Evolutionary conservation across 2,329 filamentous ascomycete genomes (phyloP), one percentile per base, ranked within the genome.

Genomic region (Phaeophleospora eucalypticola): DNA sequence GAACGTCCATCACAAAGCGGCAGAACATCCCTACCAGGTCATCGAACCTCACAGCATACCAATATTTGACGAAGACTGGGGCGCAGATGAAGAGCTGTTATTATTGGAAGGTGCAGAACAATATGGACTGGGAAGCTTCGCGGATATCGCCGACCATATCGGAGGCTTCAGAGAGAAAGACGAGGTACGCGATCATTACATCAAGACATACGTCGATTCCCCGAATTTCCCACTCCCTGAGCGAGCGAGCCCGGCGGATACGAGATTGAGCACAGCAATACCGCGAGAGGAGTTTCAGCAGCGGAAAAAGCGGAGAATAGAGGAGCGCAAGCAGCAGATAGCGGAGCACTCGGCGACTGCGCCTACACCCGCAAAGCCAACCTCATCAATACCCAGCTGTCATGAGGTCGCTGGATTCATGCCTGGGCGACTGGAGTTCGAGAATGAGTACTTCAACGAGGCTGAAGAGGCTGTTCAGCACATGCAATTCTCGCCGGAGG

Each of bases 351-450:
- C 88, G 1, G 84, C 89, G 1, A 78, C 89, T 32, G 87, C 88
- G 18, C 89, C 91, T 1, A 95, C 96, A 69, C 58, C 59, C 4
- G 90, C 91, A 59, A 97, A 97, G 64, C 93, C 93, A 0, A 97
- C 91, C 0, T 90, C 90, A 7, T 95, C 87, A 72, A 89, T 96
- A 2, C 93, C 93, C 0, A 86, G 89, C 27, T 98, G 93, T 67
- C 93, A 98, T 72, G 93, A 98, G 69, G 93, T 98, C 32, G 89
- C 96, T 68, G 93, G 93, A 2, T 98, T 95, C 67, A 98, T 98
- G 93, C 93, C 93, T 2, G 93, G 93, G 36, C 89, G 93, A 34
- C 71, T 98, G 55, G 93, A 98, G 63, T 98, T 98, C 55, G 93
- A 98, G 74, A 96, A 88, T 0, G 93, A 98, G 62, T 93, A 95